Evolutionary conservation across 2,329 filamentous ascomycete genomes (phyloP).

Genomic region (Leptosphaerulina australis): DNA sequence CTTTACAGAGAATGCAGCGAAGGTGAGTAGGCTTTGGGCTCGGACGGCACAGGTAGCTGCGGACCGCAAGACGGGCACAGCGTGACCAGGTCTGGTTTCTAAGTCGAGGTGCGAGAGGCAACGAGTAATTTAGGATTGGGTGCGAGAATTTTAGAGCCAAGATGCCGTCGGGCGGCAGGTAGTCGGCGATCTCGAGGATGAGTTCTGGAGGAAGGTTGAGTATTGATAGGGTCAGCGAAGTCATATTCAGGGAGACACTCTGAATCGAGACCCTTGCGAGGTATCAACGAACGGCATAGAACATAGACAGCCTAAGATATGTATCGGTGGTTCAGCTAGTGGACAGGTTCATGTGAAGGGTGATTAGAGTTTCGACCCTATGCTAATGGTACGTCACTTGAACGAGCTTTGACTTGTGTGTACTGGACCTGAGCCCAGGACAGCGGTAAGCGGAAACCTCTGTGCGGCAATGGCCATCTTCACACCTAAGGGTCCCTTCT

Average conservation of each 20-base stretch:
- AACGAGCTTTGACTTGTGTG: slow-evolving; percentile 6
- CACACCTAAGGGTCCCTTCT: neutral
- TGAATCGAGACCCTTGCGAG: neutral
- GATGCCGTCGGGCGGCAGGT: slow-evolving; percentile 46
- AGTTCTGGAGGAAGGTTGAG: slow-evolving; percentile 50
- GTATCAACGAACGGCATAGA: neutral
- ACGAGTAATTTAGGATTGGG: slow-evolving; percentile 35
- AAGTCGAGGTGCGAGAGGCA: slow-evolving; percentile 27
- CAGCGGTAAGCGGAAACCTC: neutral
- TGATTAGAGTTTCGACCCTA: slow-evolving; percentile 4
- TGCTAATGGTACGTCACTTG: slow-evolving; percentile 2
- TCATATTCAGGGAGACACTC: slow-evolving; percentile 7
- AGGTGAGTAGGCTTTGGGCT: slow-evolving; percentile 18
- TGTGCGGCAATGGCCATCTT: neutral
- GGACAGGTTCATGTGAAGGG: neutral
- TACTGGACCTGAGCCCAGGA: neutral
- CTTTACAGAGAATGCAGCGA: slow-evolving; percentile 43
- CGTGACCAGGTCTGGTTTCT: slow-evolving; percentile 22
- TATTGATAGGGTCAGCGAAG: slow-evolving; percentile 16
- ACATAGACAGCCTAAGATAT: too few species aligned
- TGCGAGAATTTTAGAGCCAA: slow-evolving; percentile 49
- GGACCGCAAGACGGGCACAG: slow-evolving; percentile 42
- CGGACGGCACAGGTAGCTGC: slow-evolving; percentile 30
- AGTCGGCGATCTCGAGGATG: slow-evolving; percentile 45
- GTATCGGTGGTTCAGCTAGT: neutral